Conservation (phyloP, 371 early-diverging fungal species). For the Haplosporangium sp. region DNA sequence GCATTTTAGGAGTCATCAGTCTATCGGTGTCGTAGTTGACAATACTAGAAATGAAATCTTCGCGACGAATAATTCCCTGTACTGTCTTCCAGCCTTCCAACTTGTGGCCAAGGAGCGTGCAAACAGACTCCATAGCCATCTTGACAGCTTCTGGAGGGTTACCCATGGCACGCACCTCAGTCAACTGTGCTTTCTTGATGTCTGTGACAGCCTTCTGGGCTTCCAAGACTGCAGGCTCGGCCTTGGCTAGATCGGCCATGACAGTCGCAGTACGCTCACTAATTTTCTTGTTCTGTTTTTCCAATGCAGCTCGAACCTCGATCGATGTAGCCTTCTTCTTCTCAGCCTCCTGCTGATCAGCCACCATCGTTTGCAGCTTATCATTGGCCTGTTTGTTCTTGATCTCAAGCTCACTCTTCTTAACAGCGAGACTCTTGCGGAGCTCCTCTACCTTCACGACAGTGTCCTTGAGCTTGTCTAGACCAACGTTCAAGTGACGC, state of each 20-base stretch:
- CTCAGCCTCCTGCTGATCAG: constrained; percentile 96
- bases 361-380: constrained; percentile 96
- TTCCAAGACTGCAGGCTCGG: constrained; percentile 98
- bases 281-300: constrained; percentile 82
- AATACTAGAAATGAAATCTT: constrained; percentile 98
- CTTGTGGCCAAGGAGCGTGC: constrained; percentile 92
- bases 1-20: constrained; percentile 78
- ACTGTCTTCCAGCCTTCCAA: constrained; percentile 90
- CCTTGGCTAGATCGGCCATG: constrained; percentile 91
- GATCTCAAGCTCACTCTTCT: constrained; percentile 88
- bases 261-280: constrained; percentile 86
- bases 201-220: constrained; percentile 94
- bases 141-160: constrained; percentile 98
- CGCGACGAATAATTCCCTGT: constrained; percentile 92
- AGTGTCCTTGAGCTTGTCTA: constrained; percentile 96
- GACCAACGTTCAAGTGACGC: constrained; percentile 96
- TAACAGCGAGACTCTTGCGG: constrained; percentile 88
- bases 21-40: constrained; percentile 92
- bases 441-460: constrained; percentile 97
- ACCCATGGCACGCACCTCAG: constrained; percentile 98
- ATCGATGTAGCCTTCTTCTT: constrained; percentile 88
- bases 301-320: constrained; percentile 84
- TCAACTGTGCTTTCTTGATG: constrained; percentile 96
- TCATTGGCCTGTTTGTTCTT: constrained; percentile 95
- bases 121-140: constrained; percentile 97